Evolutionary conservation across 129 eudicot species (phyloP), one percentile per base, ranked within the genome.

Genomic region (Tagetes erecta): DNA sequence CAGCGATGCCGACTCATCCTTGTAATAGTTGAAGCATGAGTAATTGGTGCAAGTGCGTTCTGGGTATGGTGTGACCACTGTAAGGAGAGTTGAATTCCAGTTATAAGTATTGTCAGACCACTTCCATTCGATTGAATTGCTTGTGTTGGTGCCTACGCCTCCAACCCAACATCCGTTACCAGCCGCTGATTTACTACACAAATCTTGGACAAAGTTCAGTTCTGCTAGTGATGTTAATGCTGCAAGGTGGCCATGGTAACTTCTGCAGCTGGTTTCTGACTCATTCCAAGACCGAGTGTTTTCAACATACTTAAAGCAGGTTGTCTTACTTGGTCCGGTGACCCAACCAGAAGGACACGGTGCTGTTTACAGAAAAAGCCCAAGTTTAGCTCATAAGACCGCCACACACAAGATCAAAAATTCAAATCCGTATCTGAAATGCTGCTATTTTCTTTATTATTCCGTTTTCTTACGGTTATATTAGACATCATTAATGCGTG

Each of bases 131-230:
- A 77, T 14, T 34, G 12, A 67, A 39, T 3, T 56, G 62, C 76
- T 77, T 52, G 64, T 47, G 50, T 79, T 81, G 51, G 67, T 75
- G 75, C 76, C 70, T 81, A 79, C 81, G 59, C 96, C 98, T 53
- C 98, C 98, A 70, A 92, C 69, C 98, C 98, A 92, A 79, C 96
- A 92, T 60, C 86, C 90, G 0, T 62, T 77, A 64, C 63, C 38
- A 78, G 57, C 36, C 12, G 7, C 60, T 4, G 56, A 64, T 37
- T 76, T 78, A 76, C 83, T 67, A 81, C 92, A 92, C 46, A 87
- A 27, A 38, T 72, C 65, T 79, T 77, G 86, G 71, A 83, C 77
- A 77, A 85, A 75, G 59, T 3, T 67, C 49, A 92, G 83, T 60
- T 92, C 98, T 55, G 86, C 71, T 60, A 69, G 74, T 52, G 96